Percentiles rank a stretch among this genome's conserved stretches.
Evolutionary conservation across 306 rosid genomes (phyloP).

Genomic region (Fagus sylvatica): DNA sequence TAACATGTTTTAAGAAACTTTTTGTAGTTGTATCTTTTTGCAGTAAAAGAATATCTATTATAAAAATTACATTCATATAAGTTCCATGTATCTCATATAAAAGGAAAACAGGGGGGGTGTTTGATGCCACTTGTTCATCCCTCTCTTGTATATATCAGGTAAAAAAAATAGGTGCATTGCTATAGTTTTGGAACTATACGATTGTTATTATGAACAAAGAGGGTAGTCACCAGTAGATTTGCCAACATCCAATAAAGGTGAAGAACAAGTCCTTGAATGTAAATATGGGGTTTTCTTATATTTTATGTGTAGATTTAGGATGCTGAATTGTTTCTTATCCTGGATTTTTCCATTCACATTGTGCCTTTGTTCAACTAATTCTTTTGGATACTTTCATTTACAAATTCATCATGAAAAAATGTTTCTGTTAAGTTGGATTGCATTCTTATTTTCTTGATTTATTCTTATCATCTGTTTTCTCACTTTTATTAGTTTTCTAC

Average conservation of each 20-base stretch:
- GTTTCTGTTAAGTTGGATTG: background rate
- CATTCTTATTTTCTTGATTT: background rate
- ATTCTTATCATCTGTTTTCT: background rate
- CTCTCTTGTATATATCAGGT: background rate
- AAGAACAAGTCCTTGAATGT: background rate
- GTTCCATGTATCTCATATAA: background rate
- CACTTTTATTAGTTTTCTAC: background rate
- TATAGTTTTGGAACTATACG: background rate
- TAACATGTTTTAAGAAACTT: background rate
- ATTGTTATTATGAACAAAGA: background rate
- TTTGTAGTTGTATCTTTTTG: background rate
- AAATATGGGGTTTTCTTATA: background rate
- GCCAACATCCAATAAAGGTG: background rate
- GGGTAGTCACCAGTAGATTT: background rate
- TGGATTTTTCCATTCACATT: background rate
- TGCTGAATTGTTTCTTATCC: background rate
- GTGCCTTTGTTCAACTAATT: background rate
- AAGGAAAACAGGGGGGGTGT: background rate
- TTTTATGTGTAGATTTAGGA: background rate
- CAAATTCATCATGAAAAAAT: background rate
- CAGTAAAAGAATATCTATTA: too few species aligned
- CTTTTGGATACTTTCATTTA: background rate
- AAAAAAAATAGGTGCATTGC: background rate
- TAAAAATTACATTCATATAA: background rate
- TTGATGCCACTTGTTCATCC: background rate